Base-by-base conservation (phyloP, 192 early-diverging fungal genomes). In the Physocladia obscura region DNA sequence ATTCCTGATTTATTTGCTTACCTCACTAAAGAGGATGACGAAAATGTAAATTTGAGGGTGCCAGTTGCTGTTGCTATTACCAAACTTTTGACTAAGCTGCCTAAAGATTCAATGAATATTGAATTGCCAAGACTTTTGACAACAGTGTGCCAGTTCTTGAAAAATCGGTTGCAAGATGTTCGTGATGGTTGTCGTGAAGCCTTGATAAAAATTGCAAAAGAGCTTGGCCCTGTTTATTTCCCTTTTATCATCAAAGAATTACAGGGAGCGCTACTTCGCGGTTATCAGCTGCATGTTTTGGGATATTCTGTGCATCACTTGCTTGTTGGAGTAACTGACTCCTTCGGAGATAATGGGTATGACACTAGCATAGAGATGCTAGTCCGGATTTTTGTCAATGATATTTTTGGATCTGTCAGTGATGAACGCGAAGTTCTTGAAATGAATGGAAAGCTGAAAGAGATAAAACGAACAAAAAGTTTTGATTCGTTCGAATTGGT, bases 201-300 rank as follows among this genome's bases (percentile, higher is more conserved):
- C 0, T 71, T 99, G 11, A 78, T 92, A 39, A 95, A 91, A 68
- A 95, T 98, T 39, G 85, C 87, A 8, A 84, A 85, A 37, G 87
- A 94, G 74, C 78, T 98, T 17, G 95, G 95, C 3, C 82, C 92
- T 0, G 39, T 75, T 4, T 98, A 92, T 79, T 88, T 99, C 59
- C 84, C 81, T 6, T 99, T 95, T 75, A 86, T 98, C 49, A 71
- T 99, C 19, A 91, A 90, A 65, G 94, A 97, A 74, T 79, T 99
- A 35, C 77, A 79, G 48, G 77, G 84, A 19, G 88, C 89, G 22
- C 74, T 99, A 50, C 80, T 84, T 29, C 82, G 91, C 4, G 98
- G 96, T 44, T 92, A 94, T 64, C 91, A 96, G 64, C 81, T 92
- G 34, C 96, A 98, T 76, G 92, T 99, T 15, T 87, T 99, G n/a